A percentile compares a stretch with the other conserved stretches of the same genome.
These are phyloP conservation scores for Akebia trifoliata DNA, from an alignment of 164 flowering plant genomes.

Conservation along the genomic window DNA sequence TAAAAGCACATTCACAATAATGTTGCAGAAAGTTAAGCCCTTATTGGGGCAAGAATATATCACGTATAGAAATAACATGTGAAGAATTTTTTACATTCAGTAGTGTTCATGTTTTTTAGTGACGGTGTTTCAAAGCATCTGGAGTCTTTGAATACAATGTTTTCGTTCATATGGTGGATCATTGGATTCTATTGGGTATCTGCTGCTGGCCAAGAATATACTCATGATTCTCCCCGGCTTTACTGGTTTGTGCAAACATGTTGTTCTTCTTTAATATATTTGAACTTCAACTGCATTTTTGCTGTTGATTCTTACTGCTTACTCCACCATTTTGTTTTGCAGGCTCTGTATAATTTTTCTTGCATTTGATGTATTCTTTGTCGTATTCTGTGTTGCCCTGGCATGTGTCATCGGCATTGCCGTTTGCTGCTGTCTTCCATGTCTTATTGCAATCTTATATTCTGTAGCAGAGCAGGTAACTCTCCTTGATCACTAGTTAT, in stretches of 20 bases:
- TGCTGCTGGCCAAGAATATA: constrained; percentile 53
- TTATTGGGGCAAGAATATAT: too few relatives aligned
- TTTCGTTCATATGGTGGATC: constrained; percentile 89
- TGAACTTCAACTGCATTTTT: constrained; percentile 1
- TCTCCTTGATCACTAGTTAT: too few relatives aligned
- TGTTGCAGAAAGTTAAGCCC: too few relatives aligned
- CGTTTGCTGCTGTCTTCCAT: constrained; percentile 86
- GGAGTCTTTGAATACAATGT: constrained; percentile 83
- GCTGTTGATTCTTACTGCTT: neutral
- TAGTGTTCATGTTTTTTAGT: neutral
- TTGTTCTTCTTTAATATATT: neutral
- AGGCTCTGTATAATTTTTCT: constrained; percentile 76
- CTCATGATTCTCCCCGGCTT: constrained; percentile 59
- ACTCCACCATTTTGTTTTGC: constrained; percentile 25
- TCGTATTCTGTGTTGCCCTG: constrained; percentile 64
- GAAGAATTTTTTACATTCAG: too few relatives aligned
- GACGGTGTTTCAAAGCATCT: constrained; percentile 62
- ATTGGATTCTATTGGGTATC: constrained; percentile 88
- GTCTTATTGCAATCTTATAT: constrained; percentile 72
- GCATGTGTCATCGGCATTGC: constrained; percentile 84
- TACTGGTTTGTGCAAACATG: constrained; percentile 58
- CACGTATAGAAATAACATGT: too few relatives aligned
- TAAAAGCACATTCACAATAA: too few relatives aligned
- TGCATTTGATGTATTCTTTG: constrained; percentile 75
- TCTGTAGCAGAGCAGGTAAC: constrained; percentile 75